Conservation (phyloP, 352 stramenopile species). For the Peronospora belbahrii region DNA sequence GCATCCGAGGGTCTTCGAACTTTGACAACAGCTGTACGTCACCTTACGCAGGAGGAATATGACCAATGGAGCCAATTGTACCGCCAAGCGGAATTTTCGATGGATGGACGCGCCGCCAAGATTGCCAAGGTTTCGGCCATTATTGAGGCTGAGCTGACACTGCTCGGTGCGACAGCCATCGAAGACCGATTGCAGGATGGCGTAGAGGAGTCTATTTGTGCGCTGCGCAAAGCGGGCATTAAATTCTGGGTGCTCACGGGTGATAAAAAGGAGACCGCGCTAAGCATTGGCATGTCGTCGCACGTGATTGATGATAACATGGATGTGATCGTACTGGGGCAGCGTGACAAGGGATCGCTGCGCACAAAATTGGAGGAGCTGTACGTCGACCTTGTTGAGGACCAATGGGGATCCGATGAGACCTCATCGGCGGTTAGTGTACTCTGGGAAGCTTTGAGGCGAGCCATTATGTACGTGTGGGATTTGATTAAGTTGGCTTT, state of each 20-base stretch:
- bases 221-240: slow-evolving; percentile 90
- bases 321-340: slow-evolving; percentile 82
- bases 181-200: slow-evolving; percentile 90
- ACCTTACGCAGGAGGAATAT: slow-evolving; percentile 66
- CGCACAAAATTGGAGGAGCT: slow-evolving; percentile 74
- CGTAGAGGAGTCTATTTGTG: slow-evolving; percentile 88
- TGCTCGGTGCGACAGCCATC: slow-evolving; percentile 89
- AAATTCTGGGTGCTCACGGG: slow-evolving; percentile 95
- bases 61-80: slow-evolving; percentile 65
- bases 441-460: slow-evolving; percentile 71
- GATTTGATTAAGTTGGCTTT: slow-evolving; percentile 58
- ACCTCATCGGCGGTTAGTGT: slow-evolving; percentile 69
- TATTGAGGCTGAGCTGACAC: slow-evolving; percentile 80
- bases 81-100: slow-evolving; percentile 65
- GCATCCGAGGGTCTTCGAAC: slow-evolving; percentile 71
- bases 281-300: slow-evolving; percentile 86
- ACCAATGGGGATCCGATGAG: slow-evolving; percentile 83
- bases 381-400: slow-evolving; percentile 82
- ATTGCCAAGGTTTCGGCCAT: slow-evolving; percentile 68
- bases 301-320: slow-evolving; percentile 88
- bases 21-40: slow-evolving; percentile 62
- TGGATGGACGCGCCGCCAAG: slow-evolving; percentile 61
- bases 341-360: slow-evolving; percentile 70
- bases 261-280: slow-evolving; percentile 84
- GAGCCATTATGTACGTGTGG: slow-evolving; percentile 56